phyloP scores from a whole-genome alignment of 306 rosid species.

The Quercus variabilis region DNA sequence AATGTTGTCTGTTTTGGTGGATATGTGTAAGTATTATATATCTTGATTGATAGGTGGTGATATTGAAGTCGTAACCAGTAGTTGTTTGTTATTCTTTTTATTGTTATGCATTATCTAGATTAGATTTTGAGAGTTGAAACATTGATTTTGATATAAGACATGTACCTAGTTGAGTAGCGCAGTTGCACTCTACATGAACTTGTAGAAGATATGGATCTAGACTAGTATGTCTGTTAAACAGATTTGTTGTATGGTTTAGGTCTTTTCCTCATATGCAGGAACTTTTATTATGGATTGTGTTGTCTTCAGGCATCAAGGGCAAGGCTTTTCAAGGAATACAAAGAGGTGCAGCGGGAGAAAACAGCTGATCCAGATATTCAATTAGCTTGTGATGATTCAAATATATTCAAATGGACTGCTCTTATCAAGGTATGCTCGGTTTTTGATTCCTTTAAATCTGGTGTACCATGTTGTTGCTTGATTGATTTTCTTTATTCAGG shows the following conservation, averaged over 20 bases:
- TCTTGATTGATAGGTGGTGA: not conserved
- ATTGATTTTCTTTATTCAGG: slow-evolving; percentile 39
- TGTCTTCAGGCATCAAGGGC: slow-evolving; percentile 79
- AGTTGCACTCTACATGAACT: not conserved
- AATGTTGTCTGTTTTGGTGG: not conserved
- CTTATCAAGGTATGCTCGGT: slow-evolving; percentile 61
- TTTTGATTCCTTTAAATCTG: not conserved
- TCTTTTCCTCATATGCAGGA: not conserved
- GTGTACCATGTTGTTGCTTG: not conserved
- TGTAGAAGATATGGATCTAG: not conserved
- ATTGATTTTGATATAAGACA: not conserved
- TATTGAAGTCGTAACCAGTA: not conserved
- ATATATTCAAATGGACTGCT: slow-evolving; percentile 94
- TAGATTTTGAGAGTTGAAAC: too few species aligned
- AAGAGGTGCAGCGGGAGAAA: slow-evolving; percentile 95
- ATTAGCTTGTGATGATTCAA: slow-evolving; percentile 82
- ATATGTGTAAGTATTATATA: not conserved
- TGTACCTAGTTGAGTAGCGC: not conserved
- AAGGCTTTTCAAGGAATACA: slow-evolving; percentile 91
- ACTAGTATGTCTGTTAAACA: not conserved
- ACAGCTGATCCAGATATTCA: slow-evolving; percentile 88
- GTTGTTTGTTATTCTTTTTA: not conserved
- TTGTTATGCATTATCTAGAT: not conserved
- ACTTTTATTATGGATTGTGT: not conserved
- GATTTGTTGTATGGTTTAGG: not conserved